Evolutionary conservation across 192 early-diverging fungal species (phyloP).

Genomic region (Coemansia sp.): DNA sequence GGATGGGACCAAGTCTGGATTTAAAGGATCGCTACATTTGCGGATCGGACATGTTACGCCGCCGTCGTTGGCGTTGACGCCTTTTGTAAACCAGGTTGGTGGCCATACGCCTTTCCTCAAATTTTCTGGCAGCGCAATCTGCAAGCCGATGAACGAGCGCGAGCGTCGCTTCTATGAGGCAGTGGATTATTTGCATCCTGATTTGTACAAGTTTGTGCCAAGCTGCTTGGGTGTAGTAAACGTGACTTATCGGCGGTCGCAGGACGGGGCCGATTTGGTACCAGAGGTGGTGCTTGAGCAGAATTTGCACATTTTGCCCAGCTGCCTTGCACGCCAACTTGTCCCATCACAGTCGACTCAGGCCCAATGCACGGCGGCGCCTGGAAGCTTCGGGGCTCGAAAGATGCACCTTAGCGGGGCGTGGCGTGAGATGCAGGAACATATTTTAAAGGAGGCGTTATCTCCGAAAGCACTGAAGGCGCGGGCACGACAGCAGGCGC

Average conservation of each 20-base stretch:
- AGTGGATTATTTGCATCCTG: constrained; percentile 70
- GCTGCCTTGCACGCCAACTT: constrained; percentile 59
- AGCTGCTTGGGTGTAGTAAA: constrained; percentile 93
- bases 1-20: background rate
- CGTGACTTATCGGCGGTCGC: constrained; percentile 70
- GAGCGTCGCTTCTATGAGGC: constrained; percentile 92
- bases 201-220: constrained; percentile 84
- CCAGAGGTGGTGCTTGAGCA: constrained; percentile 82
- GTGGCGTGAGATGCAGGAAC: constrained; percentile 78
- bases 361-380: constrained; percentile 42
- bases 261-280: constrained; percentile 36
- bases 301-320: constrained; percentile 82
- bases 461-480: constrained; percentile 80
- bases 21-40: constrained; percentile 5
- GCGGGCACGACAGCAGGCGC: constrained; percentile 64
- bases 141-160: constrained; percentile 83
- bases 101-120: constrained; percentile 94
- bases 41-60: constrained; percentile 43
- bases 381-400: constrained; percentile 52
- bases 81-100: constrained; percentile 89
- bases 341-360: constrained; percentile 22
- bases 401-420: constrained; percentile 56
- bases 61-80: constrained; percentile 67
- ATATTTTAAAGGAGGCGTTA: constrained; percentile 87
- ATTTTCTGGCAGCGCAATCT: constrained; percentile 95